Conservation (phyloP, 108 stramenopile genomes). For the Epipyxis sp. region DNA sequence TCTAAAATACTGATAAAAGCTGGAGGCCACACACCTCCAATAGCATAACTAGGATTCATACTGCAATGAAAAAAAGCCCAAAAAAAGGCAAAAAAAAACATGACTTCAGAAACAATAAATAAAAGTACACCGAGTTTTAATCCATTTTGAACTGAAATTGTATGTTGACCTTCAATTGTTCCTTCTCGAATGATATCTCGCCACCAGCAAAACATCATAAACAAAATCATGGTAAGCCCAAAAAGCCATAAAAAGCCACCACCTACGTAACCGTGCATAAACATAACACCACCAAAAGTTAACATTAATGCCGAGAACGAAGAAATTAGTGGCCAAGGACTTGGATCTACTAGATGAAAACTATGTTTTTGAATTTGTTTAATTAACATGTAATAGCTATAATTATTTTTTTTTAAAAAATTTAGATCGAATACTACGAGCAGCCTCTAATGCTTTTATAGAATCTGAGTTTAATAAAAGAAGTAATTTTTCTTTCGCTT, state of each 20-base stretch:
- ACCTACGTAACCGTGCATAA: conserved; percentile 30
- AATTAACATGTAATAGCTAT: no score
- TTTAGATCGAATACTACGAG: no score
- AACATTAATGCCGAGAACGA: conserved; percentile 39
- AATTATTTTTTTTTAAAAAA: no score
- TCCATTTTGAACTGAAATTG: conserved; percentile 35
- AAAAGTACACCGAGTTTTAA: conserved; percentile 37
- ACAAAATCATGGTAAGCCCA: conserved; percentile 27
- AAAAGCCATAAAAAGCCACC: conserved; percentile 27
- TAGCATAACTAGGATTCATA: conserved; percentile 34
- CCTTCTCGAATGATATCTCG: conserved; percentile 41
- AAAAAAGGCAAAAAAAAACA: conserved; percentile 43
- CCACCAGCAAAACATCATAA: conserved; percentile 38
- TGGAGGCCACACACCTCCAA: conserved; percentile 42
- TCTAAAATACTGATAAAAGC: conserved; percentile 32
- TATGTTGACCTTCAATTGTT: conserved; percentile 45
- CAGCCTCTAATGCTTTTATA: no score
- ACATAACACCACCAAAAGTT: conserved; percentile 36
- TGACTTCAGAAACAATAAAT: conserved; percentile 41
- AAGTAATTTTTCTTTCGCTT: no score
- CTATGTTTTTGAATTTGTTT: conserved; percentile 43
- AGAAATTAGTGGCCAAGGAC: conserved; percentile 39
- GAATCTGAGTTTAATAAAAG: no score
- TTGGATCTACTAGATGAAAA: conserved; percentile 44
- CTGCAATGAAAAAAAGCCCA: conserved; percentile 45